Base-by-base conservation (phyloP, 2,329 filamentous ascomycete species). In the Thelonectria rubi region DNA sequence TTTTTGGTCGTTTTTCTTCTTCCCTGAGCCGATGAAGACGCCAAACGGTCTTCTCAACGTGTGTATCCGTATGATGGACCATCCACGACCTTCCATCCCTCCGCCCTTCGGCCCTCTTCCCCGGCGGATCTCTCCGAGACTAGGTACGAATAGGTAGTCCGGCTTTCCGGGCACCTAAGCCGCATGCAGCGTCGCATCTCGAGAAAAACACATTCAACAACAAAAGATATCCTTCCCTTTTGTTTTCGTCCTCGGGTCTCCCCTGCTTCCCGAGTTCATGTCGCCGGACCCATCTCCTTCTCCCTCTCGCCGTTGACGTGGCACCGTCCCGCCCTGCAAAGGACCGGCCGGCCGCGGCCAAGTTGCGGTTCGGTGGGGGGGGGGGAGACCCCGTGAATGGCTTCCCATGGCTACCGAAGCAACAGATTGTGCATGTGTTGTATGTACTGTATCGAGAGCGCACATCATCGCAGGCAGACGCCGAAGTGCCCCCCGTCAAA, bases 91-190 rank as follows among this genome's bases (percentile, higher is more conserved):
- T 45, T 47, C 20, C 3, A 3, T 26, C 21, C 14, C 20, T 30
- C 21, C 20, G 11, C 17, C 42, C 42, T 24, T 24, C n/a, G 18
- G 17, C 20, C 42, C 21, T 47, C 43, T 47, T 34, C 20, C 42
- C 43, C 43, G 43, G 43, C 20, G 20, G 43, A 26, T 47, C 43
- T 47, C 43, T 47, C 43, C 43, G 43, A 47, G 3, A 47, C 43
- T 47, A 46, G 42, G 15, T 18, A 20, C 12, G 21, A 9, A 26
- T 11, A 6, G 20, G 26, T 30, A 26, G 21, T 15, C 32, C 10
- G 10, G 14, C 32, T 7, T 14, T 34, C 32, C 14, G 10, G 32
- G 10, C 9, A 34, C 3, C 10, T 14, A 34, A 34, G 9, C 32
- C 9, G 10, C 32, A 34, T 34, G 32, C 14, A 24, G 24, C 24